Evolutionary conservation across 2,329 filamentous ascomycete species (phyloP), one percentile per base, ranked within the genome.

Genomic region (Fusarium gaditjirri): DNA sequence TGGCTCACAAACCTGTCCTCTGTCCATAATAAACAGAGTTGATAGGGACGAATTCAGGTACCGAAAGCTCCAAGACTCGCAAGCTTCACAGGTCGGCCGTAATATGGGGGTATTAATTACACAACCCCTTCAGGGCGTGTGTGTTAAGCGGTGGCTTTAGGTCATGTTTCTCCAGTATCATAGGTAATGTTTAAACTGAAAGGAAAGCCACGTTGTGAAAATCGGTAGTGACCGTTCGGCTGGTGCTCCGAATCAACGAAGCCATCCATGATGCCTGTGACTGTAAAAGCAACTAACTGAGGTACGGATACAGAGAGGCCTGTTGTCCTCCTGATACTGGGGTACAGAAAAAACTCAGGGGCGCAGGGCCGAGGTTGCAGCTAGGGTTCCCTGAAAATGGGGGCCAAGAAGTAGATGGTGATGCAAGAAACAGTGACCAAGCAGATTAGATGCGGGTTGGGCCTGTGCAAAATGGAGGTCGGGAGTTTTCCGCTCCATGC

Each of bases 401-500:
- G 63, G 57, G 60, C 56, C 57, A 64, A 47, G 68, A 27, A 54
- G 42, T 46, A 53, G 47, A 44, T 43, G 21, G 25, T 72, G 66
- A 76, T 77, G 72, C 68, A 72, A 75, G 75, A 75, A 66, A 74
- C 59, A 65, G 61, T 63, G 52, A 61, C 67, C 65, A 60, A 73
- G 58, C 59, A 68, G 70, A 74, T 74, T 68, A 72, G 57, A 65
- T 69, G 63, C 57, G 60, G 52, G 39, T 56, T 35, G 60, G 33
- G 49, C 49, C 33, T 53, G 53, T 33, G n/a, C 25, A 42, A 44
- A 58, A 64, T 46, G 58, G 39, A 43, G 39, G 39, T 44, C 52
- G 61, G 61, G 43, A 44, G 44, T 35, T 70, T 70, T 55, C 42
- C 36, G 49, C 46, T 55, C 38, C 43, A 57, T 47, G 35, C 33